phyloP scores from a whole-genome alignment of 2,329 filamentous ascomycete genomes.

The Zarea fungicola region DNA sequence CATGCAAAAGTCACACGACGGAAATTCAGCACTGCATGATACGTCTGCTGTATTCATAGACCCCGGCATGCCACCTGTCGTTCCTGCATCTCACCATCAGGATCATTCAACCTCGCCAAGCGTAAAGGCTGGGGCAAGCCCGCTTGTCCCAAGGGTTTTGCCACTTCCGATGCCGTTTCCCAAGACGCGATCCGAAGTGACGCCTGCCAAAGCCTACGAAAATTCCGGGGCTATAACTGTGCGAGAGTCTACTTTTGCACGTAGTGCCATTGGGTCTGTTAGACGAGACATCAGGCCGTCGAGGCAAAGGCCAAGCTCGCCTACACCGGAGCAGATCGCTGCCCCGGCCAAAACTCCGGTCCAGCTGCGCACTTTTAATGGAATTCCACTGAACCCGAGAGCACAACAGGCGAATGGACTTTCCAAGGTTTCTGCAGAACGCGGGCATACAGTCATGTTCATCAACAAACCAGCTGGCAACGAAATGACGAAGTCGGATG shows the following conservation, averaged over 20 bases:
- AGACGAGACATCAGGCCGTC: slow-evolving; percentile 28
- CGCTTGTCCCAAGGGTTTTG: slow-evolving; percentile 10
- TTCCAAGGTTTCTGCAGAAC: slow-evolving; percentile 45
- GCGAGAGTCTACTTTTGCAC: slow-evolving; percentile 23
- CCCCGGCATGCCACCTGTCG: slow-evolving; percentile 10
- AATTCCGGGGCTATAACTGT: background rate
- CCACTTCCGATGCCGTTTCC: slow-evolving; percentile 10
- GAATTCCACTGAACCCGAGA: slow-evolving; percentile 45
- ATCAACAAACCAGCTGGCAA: slow-evolving; percentile 7
- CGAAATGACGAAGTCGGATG: slow-evolving; percentile 15
- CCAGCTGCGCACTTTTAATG: slow-evolving; percentile 40
- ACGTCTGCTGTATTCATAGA: slow-evolving; percentile 14
- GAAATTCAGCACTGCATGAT: background rate
- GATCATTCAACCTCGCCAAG: background rate
- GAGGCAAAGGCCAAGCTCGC: slow-evolving; percentile 21
- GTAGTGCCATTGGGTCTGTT: slow-evolving; percentile 23
- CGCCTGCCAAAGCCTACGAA: background rate
- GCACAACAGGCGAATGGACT: slow-evolving; percentile 26
- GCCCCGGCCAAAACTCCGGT: slow-evolving; percentile 31
- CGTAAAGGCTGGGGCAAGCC: background rate
- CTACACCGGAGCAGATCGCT: slow-evolving; percentile 18
- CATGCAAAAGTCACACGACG: background rate
- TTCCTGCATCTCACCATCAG: slow-evolving; percentile 8
- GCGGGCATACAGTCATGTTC: background rate
- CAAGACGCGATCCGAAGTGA: background rate